phyloP scores from a whole-genome alignment of 768 basidiomycete species.

The Boletus sensibilis region DNA sequence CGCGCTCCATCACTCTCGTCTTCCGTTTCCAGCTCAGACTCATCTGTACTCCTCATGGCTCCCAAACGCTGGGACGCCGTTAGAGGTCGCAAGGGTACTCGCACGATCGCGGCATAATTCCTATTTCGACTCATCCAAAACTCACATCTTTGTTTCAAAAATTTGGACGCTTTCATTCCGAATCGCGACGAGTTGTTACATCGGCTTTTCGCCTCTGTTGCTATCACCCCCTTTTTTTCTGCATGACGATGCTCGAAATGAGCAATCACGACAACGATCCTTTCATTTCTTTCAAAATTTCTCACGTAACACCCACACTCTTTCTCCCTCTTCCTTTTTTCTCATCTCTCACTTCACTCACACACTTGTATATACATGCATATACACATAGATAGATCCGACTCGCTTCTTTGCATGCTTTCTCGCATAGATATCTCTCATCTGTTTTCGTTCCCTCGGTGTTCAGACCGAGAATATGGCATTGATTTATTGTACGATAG shows the following conservation, averaged over 20 bases:
- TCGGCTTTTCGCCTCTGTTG: conserved; percentile 4
- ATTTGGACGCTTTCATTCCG: conserved; percentile 22
- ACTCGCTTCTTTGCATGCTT: conserved; percentile 23
- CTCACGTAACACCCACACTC: conserved; percentile 27
- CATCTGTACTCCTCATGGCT: conserved; percentile 33
- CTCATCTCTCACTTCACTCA: conserved; percentile 25
- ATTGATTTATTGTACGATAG: conserved; percentile 39
- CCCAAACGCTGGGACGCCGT: conserved; percentile 18
- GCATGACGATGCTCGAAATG: conserved; percentile 17
- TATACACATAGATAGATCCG: conserved; percentile 38
- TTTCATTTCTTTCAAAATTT: conserved; percentile 7
- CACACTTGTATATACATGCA: conserved; percentile 38
- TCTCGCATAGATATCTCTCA: conserved; percentile 29
- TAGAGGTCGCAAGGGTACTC: conserved; percentile 17
- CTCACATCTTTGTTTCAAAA: conserved; percentile 10
- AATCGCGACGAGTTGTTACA: conserved; percentile 18
- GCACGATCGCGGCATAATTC: conserved; percentile 15
- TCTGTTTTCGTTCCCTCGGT: conserved; percentile 11
- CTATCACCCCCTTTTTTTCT: neutral
- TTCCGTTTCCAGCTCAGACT: conserved; percentile 26
- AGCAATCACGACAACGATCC: conserved; percentile 26
- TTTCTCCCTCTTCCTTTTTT: conserved; percentile 11
- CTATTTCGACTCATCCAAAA: neutral
- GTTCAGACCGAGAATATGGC: conserved; percentile 27
- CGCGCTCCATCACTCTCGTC: conserved; percentile 19